These are phyloP conservation scores for Chaetomium fimeti DNA, from an alignment of 495 filamentous ascomycete genomes.

Conservation along the genomic window DNA sequence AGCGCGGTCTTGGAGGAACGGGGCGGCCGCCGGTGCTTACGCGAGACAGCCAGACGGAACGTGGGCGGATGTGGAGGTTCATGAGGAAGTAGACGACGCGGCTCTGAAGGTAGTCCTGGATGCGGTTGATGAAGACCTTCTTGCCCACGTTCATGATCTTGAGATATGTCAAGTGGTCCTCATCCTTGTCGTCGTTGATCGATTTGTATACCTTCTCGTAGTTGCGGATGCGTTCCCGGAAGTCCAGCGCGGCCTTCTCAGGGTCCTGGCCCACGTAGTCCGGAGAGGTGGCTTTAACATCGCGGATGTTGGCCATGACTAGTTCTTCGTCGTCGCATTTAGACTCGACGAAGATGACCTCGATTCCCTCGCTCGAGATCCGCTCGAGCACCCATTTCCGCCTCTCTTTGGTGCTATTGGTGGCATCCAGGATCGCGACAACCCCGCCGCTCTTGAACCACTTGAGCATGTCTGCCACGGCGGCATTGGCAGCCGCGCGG, in stretches of 20 bases:
- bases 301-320: slow-evolving; percentile 95
- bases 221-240: slow-evolving; percentile 89
- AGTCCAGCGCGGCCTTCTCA: slow-evolving; percentile 83
- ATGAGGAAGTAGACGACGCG: slow-evolving; percentile 96
- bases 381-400: slow-evolving; percentile 85
- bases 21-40: slow-evolving; percentile 66
- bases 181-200: slow-evolving; percentile 71
- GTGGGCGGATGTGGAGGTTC: slow-evolving; percentile 96
- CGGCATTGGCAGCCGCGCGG: slow-evolving; percentile 81
- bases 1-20: slow-evolving; percentile 16
- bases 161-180: slow-evolving; percentile 83
- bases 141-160: slow-evolving; percentile 96
- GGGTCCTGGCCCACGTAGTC: slow-evolving; percentile 95
- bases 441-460: slow-evolving; percentile 81
- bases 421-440: slow-evolving; percentile 91
- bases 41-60: slow-evolving; percentile 94
- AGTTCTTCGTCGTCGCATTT: slow-evolving; percentile 92
- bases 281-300: slow-evolving; percentile 94
- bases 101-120: slow-evolving; percentile 93
- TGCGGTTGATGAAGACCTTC: slow-evolving; percentile 94
- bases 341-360: slow-evolving; percentile 92
- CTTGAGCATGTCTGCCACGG: slow-evolving; percentile 82
- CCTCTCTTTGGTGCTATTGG: slow-evolving; percentile 87
- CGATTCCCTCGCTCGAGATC: slow-evolving; percentile 68
- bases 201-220: slow-evolving; percentile 96